A percentile compares a stretch with the other conserved stretches of the same genome.
Evolutionary conservation across 2,329 filamentous ascomycete species (phyloP).

Genomic region (Penicillium sp.): DNA sequence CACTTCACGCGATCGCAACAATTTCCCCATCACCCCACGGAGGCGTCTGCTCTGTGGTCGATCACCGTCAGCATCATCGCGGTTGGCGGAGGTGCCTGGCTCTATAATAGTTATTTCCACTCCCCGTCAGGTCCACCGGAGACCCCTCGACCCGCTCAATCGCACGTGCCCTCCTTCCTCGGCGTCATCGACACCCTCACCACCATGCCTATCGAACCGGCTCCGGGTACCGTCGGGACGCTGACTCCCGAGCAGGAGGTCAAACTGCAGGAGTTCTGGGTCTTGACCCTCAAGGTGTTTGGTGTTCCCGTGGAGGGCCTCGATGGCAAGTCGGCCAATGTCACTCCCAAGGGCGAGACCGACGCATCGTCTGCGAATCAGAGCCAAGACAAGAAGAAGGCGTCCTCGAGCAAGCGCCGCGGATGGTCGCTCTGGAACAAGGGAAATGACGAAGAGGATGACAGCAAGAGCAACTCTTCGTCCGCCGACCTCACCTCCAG

Average conservation of each 20-base stretch:
- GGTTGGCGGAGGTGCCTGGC: constrained; percentile 31
- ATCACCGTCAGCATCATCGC: constrained; percentile 29
- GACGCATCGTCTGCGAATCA: constrained; percentile 19
- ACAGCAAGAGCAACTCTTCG: constrained; percentile 19
- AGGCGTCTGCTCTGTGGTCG: constrained; percentile 36
- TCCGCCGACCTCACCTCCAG: constrained; percentile 36
- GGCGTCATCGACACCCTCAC: constrained; percentile 33
- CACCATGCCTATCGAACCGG: constrained; percentile 29
- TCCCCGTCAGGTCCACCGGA: constrained; percentile 3
- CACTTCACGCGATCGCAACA: constrained; percentile 21
- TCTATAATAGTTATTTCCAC: constrained; percentile 28
- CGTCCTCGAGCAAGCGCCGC: constrained; percentile 60
- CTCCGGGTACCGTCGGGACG: constrained; percentile 68
- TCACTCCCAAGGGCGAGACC: constrained; percentile 1
- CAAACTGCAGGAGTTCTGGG: constrained; percentile 85
- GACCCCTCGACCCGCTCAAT: constrained; percentile 7
- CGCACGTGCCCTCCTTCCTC: constrained; percentile 23
- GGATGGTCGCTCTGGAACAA: constrained; percentile 59
- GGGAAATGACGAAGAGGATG: constrained; percentile 45
- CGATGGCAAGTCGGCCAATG: constrained; percentile 16
- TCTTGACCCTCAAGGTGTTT: constrained; percentile 66
- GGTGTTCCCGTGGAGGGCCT: constrained; percentile 47
- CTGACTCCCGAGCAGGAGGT: constrained; percentile 83
- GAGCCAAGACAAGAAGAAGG: constrained; percentile 50
- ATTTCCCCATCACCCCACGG: constrained; percentile 20